Base-by-base conservation (phyloP, 257 asterid genomes). In the Orobanche coerulescens region DNA sequence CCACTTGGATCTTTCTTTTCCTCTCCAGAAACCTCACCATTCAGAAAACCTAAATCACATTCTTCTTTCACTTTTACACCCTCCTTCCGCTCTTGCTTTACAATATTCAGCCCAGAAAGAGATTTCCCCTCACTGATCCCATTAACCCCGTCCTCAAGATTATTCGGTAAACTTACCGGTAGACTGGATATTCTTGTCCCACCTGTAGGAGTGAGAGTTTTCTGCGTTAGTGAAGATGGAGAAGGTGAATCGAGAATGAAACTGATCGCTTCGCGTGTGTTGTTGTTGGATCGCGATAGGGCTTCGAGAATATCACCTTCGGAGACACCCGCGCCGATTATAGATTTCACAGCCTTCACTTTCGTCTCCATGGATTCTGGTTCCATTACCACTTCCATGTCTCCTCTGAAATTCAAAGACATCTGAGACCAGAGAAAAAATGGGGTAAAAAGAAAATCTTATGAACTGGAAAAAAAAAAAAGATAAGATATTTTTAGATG, bases 201-300 rank as follows among this genome's bases (percentile, higher is more conserved):
- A 5, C 96, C 96, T 0, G 79, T 80, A 54, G 86, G 66, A 10
- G 88, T 88, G 34, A 67, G 62, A 13, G 84, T 85, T 69, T 73
- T 82, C 4, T 62, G 67, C 65, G 52, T 53, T 7, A 24, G 12
- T 0, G 70, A 12, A 12, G 3, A 15, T 12, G 23, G 4, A 4
- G 62, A 15, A 12, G 75, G 55, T 6, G 66, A 71, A 44, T 65
- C 79, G 3, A 76, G 54, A 9, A 76, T 58, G 55, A 47, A 49
- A 33, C 31, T 55, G 24, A 58, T 42, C 13, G 88, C 81, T 16
- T 49, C 68, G 0, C 50, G 72, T 0, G 44, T 48, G 37, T 46
- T 4, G 67, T 75, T 61, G 50, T 75, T 60, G 67, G 79, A 66
- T 11, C 43, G 52, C 18, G 69, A 33, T 0, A 81, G 79, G 3